Evolutionary conservation across 768 basidiomycete species (phyloP).

Genomic region (Amanita molliuscula): DNA sequence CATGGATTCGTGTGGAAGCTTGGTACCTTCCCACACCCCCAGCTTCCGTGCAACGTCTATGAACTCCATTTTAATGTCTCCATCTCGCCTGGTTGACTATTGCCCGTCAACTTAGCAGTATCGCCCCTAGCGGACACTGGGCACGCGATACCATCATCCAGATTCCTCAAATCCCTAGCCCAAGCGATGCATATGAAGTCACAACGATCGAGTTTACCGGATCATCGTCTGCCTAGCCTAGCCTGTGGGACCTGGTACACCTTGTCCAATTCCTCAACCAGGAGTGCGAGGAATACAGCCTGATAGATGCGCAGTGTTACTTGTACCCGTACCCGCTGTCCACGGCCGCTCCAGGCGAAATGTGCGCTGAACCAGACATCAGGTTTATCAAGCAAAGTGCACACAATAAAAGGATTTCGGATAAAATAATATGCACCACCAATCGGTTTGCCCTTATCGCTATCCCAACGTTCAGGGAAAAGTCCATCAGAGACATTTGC

Average conservation of each 20-base stretch:
- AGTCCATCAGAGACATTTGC: constrained; percentile 21
- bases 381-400: background rate
- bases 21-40: background rate
- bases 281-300: background rate
- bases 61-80: background rate
- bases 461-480: constrained; percentile 24
- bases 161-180: background rate
- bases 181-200: background rate
- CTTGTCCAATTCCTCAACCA: background rate
- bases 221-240: background rate
- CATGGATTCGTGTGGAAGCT: background rate
- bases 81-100: background rate
- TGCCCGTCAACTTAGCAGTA: background rate
- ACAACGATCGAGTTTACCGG: background rate
- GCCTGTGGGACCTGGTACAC: background rate
- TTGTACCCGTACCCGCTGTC: constrained; percentile 68
- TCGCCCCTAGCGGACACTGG: background rate
- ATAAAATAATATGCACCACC: constrained; percentile 14
- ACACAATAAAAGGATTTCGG: background rate
- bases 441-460: constrained; percentile 12
- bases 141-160: background rate
- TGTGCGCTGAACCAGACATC: constrained; percentile 20
- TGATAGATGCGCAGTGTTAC: constrained; percentile 1
- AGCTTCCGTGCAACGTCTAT: background rate
- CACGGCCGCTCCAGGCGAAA: constrained; percentile 44